These are phyloP conservation scores for Cinchona pubescens DNA, from an alignment of 257 asterid species.

Conservation along the genomic window DNA sequence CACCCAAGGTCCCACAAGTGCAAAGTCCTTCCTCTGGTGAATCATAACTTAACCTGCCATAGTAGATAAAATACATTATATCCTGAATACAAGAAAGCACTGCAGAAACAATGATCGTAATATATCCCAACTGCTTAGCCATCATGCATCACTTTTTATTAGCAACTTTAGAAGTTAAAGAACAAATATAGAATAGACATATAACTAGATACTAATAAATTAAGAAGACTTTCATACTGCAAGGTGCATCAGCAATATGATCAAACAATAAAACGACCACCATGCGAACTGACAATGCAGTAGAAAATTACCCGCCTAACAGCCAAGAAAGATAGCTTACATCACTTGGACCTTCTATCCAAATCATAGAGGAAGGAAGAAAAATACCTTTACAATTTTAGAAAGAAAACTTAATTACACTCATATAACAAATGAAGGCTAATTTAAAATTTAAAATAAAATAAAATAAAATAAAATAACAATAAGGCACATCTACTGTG, in stretches of 20 bases:
- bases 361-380: background rate
- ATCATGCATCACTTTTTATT: background rate
- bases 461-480: no score
- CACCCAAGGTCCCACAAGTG: slow-evolving; percentile 39
- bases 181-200: background rate
- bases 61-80: slow-evolving; percentile 11
- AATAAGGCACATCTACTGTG: background rate
- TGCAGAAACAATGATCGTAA: background rate
- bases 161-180: background rate
- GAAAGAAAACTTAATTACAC: background rate
- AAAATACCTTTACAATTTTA: no score
- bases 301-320: background rate
- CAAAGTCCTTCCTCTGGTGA: slow-evolving; percentile 63
- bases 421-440: background rate
- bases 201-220: background rate
- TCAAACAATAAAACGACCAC: background rate
- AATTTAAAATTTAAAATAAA: no score
- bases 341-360: background rate
- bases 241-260: background rate
- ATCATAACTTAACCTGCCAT: slow-evolving; percentile 47
- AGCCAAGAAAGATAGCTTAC: background rate
- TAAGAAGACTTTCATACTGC: background rate
- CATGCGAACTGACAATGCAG: background rate
- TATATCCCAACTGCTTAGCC: background rate
- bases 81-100: slow-evolving; percentile 5